phyloP scores from a whole-genome alignment of 192 early-diverging fungal genomes.

The Coemansia sp. region DNA sequence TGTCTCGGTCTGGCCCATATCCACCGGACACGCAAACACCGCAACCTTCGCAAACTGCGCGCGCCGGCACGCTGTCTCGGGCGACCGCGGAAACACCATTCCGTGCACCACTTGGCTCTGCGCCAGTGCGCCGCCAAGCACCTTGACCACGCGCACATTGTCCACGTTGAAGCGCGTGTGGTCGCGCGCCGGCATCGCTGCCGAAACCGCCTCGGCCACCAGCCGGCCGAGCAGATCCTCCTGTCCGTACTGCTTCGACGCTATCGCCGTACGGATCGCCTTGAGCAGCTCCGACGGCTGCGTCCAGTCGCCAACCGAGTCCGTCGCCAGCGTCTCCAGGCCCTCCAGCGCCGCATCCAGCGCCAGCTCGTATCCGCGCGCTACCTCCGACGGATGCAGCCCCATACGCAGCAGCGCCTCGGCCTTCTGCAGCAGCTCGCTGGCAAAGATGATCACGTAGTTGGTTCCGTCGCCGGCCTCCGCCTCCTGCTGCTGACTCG shows the following conservation, averaged over 20 bases:
- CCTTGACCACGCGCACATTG: slow-evolving; percentile 94
- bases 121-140: slow-evolving; percentile 86
- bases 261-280: slow-evolving; percentile 77
- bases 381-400: slow-evolving; percentile 90
- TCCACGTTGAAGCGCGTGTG: slow-evolving; percentile 91
- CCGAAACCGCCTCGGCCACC: slow-evolving; percentile 80
- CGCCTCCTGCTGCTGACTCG: slow-evolving; percentile 94
- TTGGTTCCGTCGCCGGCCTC: slow-evolving; percentile 98
- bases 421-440: slow-evolving; percentile 92
- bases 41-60: slow-evolving; percentile 90
- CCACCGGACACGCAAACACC: slow-evolving; percentile 91
- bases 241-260: slow-evolving; percentile 94
- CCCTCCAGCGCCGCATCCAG: slow-evolving; percentile 77
- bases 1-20: slow-evolving; percentile 93
- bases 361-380: slow-evolving; percentile 92
- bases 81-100: slow-evolving; percentile 95
- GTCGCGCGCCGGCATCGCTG: slow-evolving; percentile 85
- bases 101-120: slow-evolving; percentile 90
- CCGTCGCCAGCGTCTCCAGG: slow-evolving; percentile 73
- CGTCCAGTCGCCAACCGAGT: slow-evolving; percentile 57
- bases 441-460: slow-evolving; percentile 91
- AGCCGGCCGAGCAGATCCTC: slow-evolving; percentile 82
- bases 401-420: slow-evolving; percentile 93
- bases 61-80: slow-evolving; percentile 72
- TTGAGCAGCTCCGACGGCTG: slow-evolving; percentile 66